Base-by-base conservation (phyloP, 2,329 filamentous ascomycete species). In the Fusarium papillatum region DNA sequence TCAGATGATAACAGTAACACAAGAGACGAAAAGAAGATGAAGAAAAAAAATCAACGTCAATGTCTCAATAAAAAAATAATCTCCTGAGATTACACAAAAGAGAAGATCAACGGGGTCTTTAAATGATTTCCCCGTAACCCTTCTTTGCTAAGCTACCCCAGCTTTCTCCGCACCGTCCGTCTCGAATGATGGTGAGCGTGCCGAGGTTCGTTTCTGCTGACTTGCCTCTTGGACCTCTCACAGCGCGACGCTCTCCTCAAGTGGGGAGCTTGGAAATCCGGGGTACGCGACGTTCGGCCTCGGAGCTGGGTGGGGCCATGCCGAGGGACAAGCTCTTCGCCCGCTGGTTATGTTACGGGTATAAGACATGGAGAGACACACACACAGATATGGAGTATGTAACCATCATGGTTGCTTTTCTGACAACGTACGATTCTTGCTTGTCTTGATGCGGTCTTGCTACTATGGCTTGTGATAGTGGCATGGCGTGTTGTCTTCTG, bases 151-250 rank as follows among this genome's bases (percentile, higher is more conserved):
- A 74, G 50, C 65, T 60, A 75, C 72, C 72, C 75, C 72, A 76
- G 66, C 60, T 59, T 59, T 78, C 78, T 80, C 78, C 78, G 78
- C 78, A 80, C 77, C 29, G 69, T 71, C 63, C 63, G 53, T 79
- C 53, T 57, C 78, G 72, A 76, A 79, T 66, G 71, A 73, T 72
- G 48, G 68, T 36, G 16, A 65, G 66, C 22, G 70, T 74, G 79
- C 79, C 79, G 79, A 80, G 79, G 79, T 74, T 66, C 73, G 46
- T 62, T 74, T 74, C 39, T 73, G 70, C 66, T 76, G 73, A 76
- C 73, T 75, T 6, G 11, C 53, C 36, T 31, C 24, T 19, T 57
- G 29, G 53, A 14, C 76, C 76, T 71, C 64, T 77, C 72, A 75
- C 64, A 60, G 66, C 53, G 65, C 59, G 63, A 46, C 38, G 7